Conservation (phyloP, 1,139 yeast genomes). For the Blastobotrys ciferrii region DNA sequence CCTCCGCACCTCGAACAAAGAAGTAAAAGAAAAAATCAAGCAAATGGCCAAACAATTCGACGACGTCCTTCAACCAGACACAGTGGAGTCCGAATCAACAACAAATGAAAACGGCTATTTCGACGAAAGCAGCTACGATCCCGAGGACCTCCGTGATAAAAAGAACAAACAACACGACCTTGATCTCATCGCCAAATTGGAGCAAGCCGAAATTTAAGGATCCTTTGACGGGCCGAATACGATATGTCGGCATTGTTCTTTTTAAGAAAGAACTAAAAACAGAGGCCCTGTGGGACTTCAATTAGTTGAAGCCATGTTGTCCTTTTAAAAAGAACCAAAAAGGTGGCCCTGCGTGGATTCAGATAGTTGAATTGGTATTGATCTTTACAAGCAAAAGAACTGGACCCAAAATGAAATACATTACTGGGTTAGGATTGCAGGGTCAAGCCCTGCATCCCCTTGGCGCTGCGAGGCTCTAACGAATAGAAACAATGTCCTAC, state of each 20-base stretch:
- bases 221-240: not conserved
- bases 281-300: no score
- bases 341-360: no score
- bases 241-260: not conserved
- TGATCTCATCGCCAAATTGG: constrained; percentile 13
- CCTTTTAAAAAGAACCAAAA: no score
- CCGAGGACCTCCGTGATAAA: constrained; percentile 14
- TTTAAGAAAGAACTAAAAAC: no score
- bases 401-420: no score
- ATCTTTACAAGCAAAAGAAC: no score
- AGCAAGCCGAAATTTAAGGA: not conserved
- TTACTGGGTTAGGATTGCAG: no score
- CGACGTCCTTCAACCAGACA: not conserved
- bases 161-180: constrained; percentile 17
- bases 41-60: constrained; percentile 27
- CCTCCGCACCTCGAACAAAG: constrained; percentile 27
- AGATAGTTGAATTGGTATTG: no score
- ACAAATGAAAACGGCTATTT: not conserved
- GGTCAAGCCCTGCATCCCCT: no score
- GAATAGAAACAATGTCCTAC: no score
- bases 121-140: constrained; percentile 9
- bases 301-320: no score
- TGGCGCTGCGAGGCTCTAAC: no score
- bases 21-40: constrained; percentile 27
- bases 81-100: not conserved